These are phyloP conservation scores for Ormosia emarginata DNA, from an alignment of 306 rosid genomes.

Conservation along the genomic window DNA sequence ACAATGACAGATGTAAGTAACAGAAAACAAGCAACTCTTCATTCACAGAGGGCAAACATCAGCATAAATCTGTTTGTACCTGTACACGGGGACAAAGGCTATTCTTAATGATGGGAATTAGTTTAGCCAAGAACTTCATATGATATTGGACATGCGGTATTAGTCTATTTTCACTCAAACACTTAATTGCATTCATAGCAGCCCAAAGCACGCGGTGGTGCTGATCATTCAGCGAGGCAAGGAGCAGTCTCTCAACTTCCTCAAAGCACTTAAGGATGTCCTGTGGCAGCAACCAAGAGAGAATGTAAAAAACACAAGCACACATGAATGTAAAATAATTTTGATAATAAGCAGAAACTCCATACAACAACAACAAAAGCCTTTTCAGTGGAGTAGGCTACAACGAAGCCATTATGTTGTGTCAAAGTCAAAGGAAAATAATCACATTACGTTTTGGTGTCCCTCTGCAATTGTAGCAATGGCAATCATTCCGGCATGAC, in stretches of 20 bases:
- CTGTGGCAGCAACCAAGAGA: background rate
- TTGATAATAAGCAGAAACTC: background rate
- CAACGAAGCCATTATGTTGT: background rate
- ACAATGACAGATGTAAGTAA: background rate
- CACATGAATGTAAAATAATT: background rate
- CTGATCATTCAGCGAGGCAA: background rate
- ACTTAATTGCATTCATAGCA: background rate
- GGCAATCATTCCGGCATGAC: conserved; percentile 2
- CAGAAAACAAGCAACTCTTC: background rate
- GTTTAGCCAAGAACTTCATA: background rate
- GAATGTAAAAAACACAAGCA: background rate
- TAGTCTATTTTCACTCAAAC: background rate
- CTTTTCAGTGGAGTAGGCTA: background rate
- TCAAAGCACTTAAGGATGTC: background rate
- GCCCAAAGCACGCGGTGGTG: conserved; percentile 22
- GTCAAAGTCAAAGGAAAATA: background rate
- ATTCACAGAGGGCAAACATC: background rate
- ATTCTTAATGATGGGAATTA: background rate
- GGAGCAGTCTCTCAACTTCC: background rate
- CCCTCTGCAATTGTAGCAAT: background rate
- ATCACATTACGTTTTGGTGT: background rate
- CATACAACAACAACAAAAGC: background rate
- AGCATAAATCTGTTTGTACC: conserved; percentile 2
- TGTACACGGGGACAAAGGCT: background rate
- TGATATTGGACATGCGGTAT: background rate